phyloP scores from a whole-genome alignment of 176 grass and related monocot genomes.

The Lolium perenne region DNA sequence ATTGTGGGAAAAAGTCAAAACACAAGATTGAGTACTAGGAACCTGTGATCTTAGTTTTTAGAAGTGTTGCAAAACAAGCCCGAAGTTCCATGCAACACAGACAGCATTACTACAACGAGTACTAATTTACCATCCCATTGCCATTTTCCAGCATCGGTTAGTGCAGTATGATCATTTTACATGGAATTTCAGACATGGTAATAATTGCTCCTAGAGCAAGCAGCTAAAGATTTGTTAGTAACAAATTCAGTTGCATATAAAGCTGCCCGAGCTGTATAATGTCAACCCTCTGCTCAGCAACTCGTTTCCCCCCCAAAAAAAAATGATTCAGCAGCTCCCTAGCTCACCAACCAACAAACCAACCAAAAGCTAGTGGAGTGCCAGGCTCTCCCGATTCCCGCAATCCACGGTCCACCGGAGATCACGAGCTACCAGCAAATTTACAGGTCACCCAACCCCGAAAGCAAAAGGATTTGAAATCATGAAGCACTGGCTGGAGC shows the following conservation, averaged over 20 bases:
- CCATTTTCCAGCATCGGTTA: background rate
- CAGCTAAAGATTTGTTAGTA: background rate
- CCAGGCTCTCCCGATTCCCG: background rate
- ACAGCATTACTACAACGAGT: background rate
- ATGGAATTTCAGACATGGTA: background rate
- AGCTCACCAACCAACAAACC: constrained; percentile 44
- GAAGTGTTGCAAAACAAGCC: background rate
- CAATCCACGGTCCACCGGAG: constrained; percentile 7
- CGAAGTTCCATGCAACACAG: background rate
- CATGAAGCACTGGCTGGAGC: background rate
- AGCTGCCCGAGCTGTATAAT: background rate
- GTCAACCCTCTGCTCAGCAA: background rate
- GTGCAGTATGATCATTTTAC: background rate
- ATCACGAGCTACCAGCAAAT: constrained; percentile 41
- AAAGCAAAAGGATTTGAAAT: constrained; percentile 29
- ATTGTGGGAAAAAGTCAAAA: background rate
- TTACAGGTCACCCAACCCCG: constrained; percentile 46
- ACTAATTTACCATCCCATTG: background rate
- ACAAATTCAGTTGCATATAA: background rate
- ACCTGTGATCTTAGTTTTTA: background rate
- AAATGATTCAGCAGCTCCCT: constrained; percentile 25
- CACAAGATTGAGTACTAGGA: background rate
- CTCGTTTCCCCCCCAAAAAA: background rate
- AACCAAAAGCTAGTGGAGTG: constrained; percentile 23
- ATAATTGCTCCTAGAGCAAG: constrained; percentile 14